Evolutionary conservation across 129 eudicot genomes (phyloP), one percentile per base, ranked within the genome.

Genomic region (Logfia minima): DNA sequence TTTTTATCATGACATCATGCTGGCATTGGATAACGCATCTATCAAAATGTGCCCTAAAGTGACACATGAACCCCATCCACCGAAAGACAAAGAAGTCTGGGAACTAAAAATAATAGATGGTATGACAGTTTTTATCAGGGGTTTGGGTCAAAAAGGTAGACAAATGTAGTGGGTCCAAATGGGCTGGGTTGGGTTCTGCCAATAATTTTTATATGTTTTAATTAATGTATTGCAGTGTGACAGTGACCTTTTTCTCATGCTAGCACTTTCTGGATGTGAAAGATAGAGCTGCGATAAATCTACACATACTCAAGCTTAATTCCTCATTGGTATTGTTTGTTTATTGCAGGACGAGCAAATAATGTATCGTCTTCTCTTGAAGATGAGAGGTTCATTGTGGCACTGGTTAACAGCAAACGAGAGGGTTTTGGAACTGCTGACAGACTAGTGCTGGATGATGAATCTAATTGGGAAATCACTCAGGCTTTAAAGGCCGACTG

Each of bases 281-380:
- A 41, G 13, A 9, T 41, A 41, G 48, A 41, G 14, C 14, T 41
- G 48, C 13, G 13, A 39, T 39, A 39, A 39, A 39, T 10, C 8
- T 39, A 39, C 45, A 37, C 1, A 39, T 39, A 39, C 10, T 76
- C n/a, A 35, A 6, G 62, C 10, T 28, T 24, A 53, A 41, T 41
- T 41, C 48, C 14, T 41, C 48, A 41, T 62, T 58, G 29, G 29
- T 41, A 14, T 51, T 32, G 48, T 17, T 41, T 55, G 61, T 79
- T 51, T 45, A 24, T 35, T 22, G 37, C 85, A 94, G 99, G 99
- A 94, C 72, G 97, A 94, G 39, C 99, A 94, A 77, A 79, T 89
- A 32, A 94, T 94, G 87, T 91, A 89, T 81, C 96, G 1, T 86
- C 89, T 53, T 84, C 90, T 7, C 88, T 94, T 0, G 93, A 91